Evolutionary conservation across 495 filamentous ascomycete genomes (phyloP).

Genomic region (Podospora sp.): DNA sequence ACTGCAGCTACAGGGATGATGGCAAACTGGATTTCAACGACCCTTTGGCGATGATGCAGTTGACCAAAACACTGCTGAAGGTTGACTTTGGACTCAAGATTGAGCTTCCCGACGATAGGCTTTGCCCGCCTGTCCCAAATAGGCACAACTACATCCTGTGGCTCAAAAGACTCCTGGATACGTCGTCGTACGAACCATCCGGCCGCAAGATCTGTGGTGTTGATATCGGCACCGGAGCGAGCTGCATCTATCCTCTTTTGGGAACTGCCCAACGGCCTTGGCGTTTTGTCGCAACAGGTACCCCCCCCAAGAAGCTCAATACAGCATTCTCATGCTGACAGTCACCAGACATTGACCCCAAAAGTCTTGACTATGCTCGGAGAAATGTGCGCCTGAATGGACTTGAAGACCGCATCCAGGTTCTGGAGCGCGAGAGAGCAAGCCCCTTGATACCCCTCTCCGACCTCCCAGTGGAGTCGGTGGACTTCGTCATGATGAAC

Average conservation of each 20-base stretch:
- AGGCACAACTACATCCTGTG: conserved; percentile 89
- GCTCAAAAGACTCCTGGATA: conserved; percentile 84
- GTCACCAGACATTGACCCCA: conserved; percentile 71
- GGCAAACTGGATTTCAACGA: conserved; percentile 80
- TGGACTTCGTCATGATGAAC: conserved; percentile 94
- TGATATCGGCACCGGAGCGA: conserved; percentile 91
- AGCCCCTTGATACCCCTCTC: conserved; percentile 65
- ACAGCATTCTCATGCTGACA: neutral
- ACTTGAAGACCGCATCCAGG: conserved; percentile 64
- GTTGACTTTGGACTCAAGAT: conserved; percentile 74
- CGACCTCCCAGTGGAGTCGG: conserved; percentile 53
- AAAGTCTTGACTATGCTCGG: conserved; percentile 65
- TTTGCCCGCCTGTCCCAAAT: conserved; percentile 91
- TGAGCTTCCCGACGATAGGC: conserved; percentile 70
- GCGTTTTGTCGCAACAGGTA: conserved; percentile 73
- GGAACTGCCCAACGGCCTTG: conserved; percentile 72
- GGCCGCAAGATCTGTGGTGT: conserved; percentile 66
- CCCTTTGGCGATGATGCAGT: conserved; percentile 73
- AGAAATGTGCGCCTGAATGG: conserved; percentile 66
- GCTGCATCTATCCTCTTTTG: conserved; percentile 86
- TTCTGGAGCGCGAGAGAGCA: conserved; percentile 56
- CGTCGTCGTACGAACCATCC: conserved; percentile 60
- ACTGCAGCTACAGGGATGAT: conserved; percentile 56
- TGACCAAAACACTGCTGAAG: conserved; percentile 78
- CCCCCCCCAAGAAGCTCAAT: conserved; percentile 20